phyloP scores from a whole-genome alignment of 202 grass and related monocot genomes.

The Zizania palustris region DNA sequence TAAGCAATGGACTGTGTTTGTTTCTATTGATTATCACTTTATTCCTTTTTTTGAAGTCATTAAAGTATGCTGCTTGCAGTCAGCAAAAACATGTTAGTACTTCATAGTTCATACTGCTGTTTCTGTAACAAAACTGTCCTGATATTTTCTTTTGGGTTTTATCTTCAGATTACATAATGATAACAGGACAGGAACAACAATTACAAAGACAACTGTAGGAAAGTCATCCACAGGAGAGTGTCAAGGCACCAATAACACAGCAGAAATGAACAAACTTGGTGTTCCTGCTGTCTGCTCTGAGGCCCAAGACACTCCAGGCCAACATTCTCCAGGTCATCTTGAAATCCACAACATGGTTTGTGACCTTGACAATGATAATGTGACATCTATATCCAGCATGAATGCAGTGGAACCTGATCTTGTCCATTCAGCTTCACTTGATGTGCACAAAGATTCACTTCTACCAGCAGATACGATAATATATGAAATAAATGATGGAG shows the following conservation, averaged over 20 bases:
- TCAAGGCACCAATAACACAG: slow-evolving; percentile 22
- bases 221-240: slow-evolving; percentile 37
- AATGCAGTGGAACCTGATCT: slow-evolving; percentile 35
- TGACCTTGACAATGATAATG: slow-evolving; percentile 40
- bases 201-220: slow-evolving; percentile 42
- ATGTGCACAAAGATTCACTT: slow-evolving; percentile 28
- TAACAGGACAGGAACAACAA: slow-evolving; percentile 50
- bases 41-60: slow-evolving; percentile 37
- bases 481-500: slow-evolving; percentile 38
- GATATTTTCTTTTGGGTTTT: slow-evolving; percentile 38
- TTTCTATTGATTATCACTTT: slow-evolving; percentile 40
- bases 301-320: slow-evolving; percentile 39
- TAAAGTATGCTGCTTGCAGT: slow-evolving; percentile 25
- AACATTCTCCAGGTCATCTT: slow-evolving; percentile 41
- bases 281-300: slow-evolving; percentile 34
- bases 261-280: slow-evolving; percentile 37
- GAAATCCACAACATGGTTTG: slow-evolving; percentile 27
- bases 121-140: slow-evolving; percentile 22
- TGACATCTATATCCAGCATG: slow-evolving; percentile 46
- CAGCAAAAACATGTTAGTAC: slow-evolving; percentile 13
- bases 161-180: slow-evolving; percentile 68
- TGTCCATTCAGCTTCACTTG: slow-evolving; percentile 45
- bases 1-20: slow-evolving; percentile 42
- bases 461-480: slow-evolving; percentile 16
- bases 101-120: slow-evolving; percentile 22